phyloP scores from a whole-genome alignment of 495 filamentous ascomycete genomes.

The Penicillium flavigenum region DNA sequence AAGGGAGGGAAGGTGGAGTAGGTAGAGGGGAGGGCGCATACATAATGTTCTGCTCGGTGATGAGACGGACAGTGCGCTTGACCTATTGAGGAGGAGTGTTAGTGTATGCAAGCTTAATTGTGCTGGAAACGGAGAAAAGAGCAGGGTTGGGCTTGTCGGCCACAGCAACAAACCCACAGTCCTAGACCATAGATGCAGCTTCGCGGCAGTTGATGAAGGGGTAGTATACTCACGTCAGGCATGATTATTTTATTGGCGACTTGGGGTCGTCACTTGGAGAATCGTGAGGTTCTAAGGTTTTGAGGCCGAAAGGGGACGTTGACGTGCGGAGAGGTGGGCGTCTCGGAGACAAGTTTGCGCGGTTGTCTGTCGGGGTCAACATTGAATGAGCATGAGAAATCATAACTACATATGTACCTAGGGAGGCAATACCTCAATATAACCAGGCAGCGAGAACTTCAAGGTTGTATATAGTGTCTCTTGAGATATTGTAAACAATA shows the following conservation, averaged over 20 bases:
- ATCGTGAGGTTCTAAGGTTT: background rate
- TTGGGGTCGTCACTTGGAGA: background rate
- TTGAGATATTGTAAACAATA: background rate
- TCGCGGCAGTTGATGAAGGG: background rate
- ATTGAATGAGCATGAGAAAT: background rate
- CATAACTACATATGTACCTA: background rate
- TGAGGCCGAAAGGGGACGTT: background rate
- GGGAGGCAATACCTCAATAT: background rate
- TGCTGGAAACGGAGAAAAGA: background rate
- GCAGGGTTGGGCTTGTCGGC: background rate
- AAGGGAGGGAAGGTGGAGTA: slow-evolving; percentile 12
- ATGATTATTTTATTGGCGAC: slow-evolving; percentile 29
- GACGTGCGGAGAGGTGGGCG: slow-evolving; percentile 3
- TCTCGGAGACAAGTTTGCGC: slow-evolving; percentile 8
- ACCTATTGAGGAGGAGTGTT: slow-evolving; percentile 47
- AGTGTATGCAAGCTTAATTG: slow-evolving; percentile 8
- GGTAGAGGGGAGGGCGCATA: slow-evolving; percentile 47
- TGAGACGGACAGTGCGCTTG: slow-evolving; percentile 84
- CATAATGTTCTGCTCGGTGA: slow-evolving; percentile 88
- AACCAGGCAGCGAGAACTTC: background rate
- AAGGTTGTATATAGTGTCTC: background rate
- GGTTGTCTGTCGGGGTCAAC: background rate
- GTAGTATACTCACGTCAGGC: slow-evolving; percentile 46
- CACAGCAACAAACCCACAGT: slow-evolving; percentile 1
- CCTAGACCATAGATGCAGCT: background rate